phyloP scores from a whole-genome alignment of 163 green algal species.

The Picocystis sp. region DNA sequence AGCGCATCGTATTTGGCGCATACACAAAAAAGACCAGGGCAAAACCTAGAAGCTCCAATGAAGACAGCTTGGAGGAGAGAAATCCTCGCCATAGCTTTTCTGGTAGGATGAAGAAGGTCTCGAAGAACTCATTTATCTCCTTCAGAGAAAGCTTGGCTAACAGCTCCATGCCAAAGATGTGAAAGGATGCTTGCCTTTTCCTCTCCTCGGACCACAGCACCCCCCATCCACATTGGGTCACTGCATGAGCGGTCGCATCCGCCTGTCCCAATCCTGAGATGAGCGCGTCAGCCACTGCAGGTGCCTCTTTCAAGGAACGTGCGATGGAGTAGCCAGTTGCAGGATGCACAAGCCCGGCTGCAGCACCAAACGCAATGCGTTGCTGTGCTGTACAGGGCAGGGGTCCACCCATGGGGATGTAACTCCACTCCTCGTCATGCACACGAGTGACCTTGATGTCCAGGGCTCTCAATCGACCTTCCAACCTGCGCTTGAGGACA shows the following conservation, averaged over 20 bases:
- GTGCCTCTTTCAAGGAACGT: constrained; percentile 15
- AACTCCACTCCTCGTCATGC: constrained; percentile 91
- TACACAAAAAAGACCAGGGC: constrained; percentile 66
- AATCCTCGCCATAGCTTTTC: constrained; percentile 71
- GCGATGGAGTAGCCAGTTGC: constrained; percentile 59
- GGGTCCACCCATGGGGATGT: constrained; percentile 89
- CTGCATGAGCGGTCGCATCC: background rate
- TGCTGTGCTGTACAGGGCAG: constrained; percentile 56
- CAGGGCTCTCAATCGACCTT: constrained; percentile 58
- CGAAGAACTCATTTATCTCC: constrained; percentile 79
- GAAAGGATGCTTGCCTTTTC: constrained; percentile 72
- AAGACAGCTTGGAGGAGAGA: constrained; percentile 54
- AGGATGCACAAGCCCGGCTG: constrained; percentile 88
- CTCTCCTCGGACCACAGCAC: constrained; percentile 72
- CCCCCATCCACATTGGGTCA: constrained; percentile 53
- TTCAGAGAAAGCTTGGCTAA: constrained; percentile 67
- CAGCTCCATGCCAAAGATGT: constrained; percentile 97
- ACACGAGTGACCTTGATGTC: constrained; percentile 50
- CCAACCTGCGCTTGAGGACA: constrained; percentile 70
- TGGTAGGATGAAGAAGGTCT: constrained; percentile 85
- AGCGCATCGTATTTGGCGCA: constrained; percentile 56
- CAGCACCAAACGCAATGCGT: constrained; percentile 80
- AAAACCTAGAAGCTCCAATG: constrained; percentile 72
- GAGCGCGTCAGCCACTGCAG: constrained; percentile 9
- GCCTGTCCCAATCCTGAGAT: background rate